Percentiles rank a stretch among this genome's conserved stretches.
phyloP scores from a whole-genome alignment of 495 filamentous ascomycete species.

The Talaromyces adpressus region DNA sequence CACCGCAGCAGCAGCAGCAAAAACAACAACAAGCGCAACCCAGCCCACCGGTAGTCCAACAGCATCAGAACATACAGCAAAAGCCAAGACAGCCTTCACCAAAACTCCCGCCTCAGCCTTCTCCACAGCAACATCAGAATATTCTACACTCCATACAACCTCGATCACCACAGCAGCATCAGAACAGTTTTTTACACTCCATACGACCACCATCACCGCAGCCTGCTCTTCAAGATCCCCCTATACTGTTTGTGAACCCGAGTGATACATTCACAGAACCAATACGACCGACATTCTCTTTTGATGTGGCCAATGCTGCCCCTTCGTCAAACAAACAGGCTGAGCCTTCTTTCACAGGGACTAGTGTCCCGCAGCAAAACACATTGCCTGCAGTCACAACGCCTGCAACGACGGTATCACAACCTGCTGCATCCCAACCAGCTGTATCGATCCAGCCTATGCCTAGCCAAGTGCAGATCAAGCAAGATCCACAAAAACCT shows the following conservation, averaged over 20 bases:
- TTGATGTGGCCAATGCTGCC: slow-evolving; percentile 11
- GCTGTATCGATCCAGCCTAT: slow-evolving; percentile 13
- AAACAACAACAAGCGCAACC: not conserved
- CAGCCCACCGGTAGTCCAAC: slow-evolving; percentile 6
- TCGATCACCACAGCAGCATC: not conserved
- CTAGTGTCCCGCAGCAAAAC: slow-evolving; percentile 20
- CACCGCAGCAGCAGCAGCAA: not conserved
- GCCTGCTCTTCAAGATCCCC: slow-evolving; percentile 14
- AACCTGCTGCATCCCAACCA: slow-evolving; percentile 3
- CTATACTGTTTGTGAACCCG: slow-evolving; percentile 31
- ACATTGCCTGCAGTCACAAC: slow-evolving; percentile 18
- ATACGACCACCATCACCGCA: slow-evolving; percentile 17
- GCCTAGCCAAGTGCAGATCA: not conserved
- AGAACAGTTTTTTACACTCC: not conserved
- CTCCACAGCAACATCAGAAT: not conserved
- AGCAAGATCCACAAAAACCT: not conserved
- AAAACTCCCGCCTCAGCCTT: slow-evolving; percentile 16
- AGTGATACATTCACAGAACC: slow-evolving; percentile 18
- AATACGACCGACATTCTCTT: slow-evolving; percentile 27
- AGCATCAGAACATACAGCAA: slow-evolving; percentile 24
- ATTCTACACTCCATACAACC: not conserved
- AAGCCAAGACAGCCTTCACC: slow-evolving; percentile 21
- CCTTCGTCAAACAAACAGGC: slow-evolving; percentile 23
- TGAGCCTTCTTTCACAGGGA: not conserved
- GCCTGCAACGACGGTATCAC: not conserved